Conservation (phyloP, 108 stramenopile genomes). For the Cylindrotheca closterium region DNA sequence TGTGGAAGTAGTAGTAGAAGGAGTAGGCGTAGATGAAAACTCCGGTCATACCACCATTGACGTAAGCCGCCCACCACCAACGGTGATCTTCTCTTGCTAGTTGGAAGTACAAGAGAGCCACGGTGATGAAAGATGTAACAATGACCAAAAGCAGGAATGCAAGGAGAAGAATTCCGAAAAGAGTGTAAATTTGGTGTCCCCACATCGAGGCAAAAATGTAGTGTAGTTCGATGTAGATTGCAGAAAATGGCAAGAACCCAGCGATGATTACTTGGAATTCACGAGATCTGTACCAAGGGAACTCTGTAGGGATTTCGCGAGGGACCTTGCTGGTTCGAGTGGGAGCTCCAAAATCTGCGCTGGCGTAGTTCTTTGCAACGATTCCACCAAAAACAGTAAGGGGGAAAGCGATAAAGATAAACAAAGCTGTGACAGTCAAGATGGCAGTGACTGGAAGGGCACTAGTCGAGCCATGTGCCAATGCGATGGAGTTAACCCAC, state of each 20-base stretch:
- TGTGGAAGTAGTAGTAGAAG: constrained; percentile 94
- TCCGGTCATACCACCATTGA: constrained; percentile 95
- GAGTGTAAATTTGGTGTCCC: constrained; percentile 99
- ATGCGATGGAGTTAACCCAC: constrained; percentile 91
- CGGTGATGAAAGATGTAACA: constrained; percentile 92
- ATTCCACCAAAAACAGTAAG: constrained; percentile 92
- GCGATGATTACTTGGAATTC: constrained; percentile 84
- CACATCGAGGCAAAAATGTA: constrained; percentile 98
- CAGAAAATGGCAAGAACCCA: constrained; percentile 98
- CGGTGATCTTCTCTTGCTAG: constrained; percentile 95
- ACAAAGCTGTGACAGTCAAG: constrained; percentile 80
- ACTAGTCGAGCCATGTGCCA: constrained; percentile 90
- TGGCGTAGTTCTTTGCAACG: constrained; percentile 84
- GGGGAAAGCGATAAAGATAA: constrained; percentile 85
- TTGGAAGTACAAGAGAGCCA: constrained; percentile 97
- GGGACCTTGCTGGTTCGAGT: constrained; percentile 97
- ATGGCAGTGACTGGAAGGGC: constrained; percentile 95
- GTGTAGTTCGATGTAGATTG: constrained; percentile 97
- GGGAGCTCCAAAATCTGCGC: constrained; percentile 90
- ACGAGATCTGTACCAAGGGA: constrained; percentile 79
- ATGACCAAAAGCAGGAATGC: constrained; percentile 92
- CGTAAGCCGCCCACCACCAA: constrained; percentile 98
- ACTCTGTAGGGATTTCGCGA: constrained; percentile 89
- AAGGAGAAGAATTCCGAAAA: constrained; percentile 96
- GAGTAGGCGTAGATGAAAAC: constrained; percentile 94